Base-by-base conservation (phyloP, 495 filamentous ascomycete genomes). In the Cercophora samala region DNA sequence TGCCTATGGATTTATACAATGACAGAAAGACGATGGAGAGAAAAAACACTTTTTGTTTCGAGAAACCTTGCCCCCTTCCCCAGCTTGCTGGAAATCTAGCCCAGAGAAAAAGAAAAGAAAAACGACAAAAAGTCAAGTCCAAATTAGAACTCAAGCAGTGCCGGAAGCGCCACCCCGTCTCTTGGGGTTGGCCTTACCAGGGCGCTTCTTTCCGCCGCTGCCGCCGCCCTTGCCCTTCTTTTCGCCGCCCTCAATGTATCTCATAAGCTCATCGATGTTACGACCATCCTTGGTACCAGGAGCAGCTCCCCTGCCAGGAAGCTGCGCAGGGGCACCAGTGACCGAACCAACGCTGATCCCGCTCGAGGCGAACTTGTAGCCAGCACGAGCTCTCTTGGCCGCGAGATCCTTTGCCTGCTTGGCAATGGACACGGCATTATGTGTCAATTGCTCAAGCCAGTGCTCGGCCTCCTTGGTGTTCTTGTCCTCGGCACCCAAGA, bases 391-490 rank as follows among this genome's bases (percentile, higher is more conserved):
- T 32, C 88, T 84, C 63, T 89, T 87, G 53, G 88, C 87, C 77
- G 93, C 87, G 58, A 90, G 83, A 65, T 94, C 91, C 80, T 97
- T 96, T 59, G 91, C 89, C 69, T 96, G 92, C 81, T 93, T 97
- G 11, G 92, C 93, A 61, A 97, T 90, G 26, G 88, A 90, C 55
- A 99, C 96, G 53, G 96, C 96, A 69, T 94, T 97, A 75, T 92
- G 89, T 0, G 93, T 97, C 55, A 99, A 86, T 80, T 97, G 93
- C 75, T 94, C 91, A n/a, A 98, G 86, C 96, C 95, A 98, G 64
- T 85, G 90, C 80, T 93, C 90, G 21, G 90, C 91, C 77, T 97
- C 93, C 81, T 95, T 95, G 66, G 96, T 99, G 81, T 98, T 97
- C 70, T 90, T 89, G 78, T 97, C 92, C 19, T 96, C 88, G 11